Evolutionary conservation across 2,329 filamentous ascomycete species (phyloP), one percentile per base, ranked within the genome.

Genomic region (Colletotrichum lupini): DNA sequence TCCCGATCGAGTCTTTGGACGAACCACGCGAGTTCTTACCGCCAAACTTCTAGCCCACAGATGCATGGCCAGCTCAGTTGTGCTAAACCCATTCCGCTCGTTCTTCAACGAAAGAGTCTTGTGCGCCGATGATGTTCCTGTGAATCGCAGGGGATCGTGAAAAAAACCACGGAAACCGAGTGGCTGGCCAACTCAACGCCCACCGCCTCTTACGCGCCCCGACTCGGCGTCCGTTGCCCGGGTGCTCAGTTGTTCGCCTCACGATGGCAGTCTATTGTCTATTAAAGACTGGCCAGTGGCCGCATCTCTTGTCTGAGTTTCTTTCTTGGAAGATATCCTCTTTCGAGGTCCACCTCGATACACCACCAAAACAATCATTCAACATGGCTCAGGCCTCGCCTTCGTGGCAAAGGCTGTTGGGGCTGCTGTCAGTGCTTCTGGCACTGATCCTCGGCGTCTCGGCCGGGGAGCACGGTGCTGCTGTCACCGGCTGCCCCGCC

Each of bases 341-440:
- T 62, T 71, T 68, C 67, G 71, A 73, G 71, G 71, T 55, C 67
- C 68, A 28, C 71, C 67, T 70, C 70, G 70, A 71, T 49, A 64
- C 56, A 61, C 42, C 30, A 55, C 60, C 60, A 28, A 59, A 37
- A 35, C 28, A 37, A 61, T 19, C 35, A 24, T 55, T 37, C 35
- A 49, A 56, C 49, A 73, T 73, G 71, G 71, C 71, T 67, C 71
- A 71, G 67, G 55, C 71, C 67, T 71, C 67, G 71, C 67, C 67
- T 52, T 52, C 71, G 28, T 73, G 71, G 71, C 71, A 71, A 37
- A 73, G 71, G 61, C 71, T 73, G 67, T 26, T 73, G 49, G 71
- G 67, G 67, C 67, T 73, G 53, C 61, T 73, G 56, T 66, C 67
- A 56, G 71, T 73, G 71, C 71, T 73, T 32, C 67, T 73, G 67